A percentile compares a stretch with the other conserved stretches of the same genome.
These are phyloP conservation scores for Hawksworthiomyces lignivorus DNA, from an alignment of 2,329 filamentous ascomycete species.

Conservation along the genomic window DNA sequence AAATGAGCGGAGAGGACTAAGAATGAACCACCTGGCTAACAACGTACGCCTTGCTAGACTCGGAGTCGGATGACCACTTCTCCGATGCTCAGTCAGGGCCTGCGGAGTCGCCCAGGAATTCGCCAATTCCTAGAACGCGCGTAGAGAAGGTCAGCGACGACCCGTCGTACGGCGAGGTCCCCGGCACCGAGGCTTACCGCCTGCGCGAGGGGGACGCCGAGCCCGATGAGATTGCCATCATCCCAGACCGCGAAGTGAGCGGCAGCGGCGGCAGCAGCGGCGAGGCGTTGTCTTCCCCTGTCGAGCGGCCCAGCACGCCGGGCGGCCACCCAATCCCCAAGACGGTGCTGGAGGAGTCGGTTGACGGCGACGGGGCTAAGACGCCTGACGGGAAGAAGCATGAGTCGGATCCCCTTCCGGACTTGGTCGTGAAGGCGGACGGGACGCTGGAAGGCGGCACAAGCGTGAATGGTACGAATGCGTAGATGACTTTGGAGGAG, in stretches of 20 bases:
- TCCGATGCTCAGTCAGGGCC: conserved; percentile 54
- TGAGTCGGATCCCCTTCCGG: conserved; percentile 45
- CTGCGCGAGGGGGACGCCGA: conserved; percentile 49
- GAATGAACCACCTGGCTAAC: no score
- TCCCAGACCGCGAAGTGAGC: no score
- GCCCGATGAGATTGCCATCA: conserved; percentile 52
- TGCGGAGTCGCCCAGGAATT: conserved; percentile 33
- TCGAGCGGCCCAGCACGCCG: conserved; percentile 20
- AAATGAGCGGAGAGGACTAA: not conserved
- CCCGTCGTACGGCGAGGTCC: conserved; percentile 53
- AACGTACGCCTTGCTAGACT: conserved; percentile 29
- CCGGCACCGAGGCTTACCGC: conserved; percentile 50
- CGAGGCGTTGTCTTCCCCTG: not conserved
- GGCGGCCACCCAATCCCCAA: conserved; percentile 37
- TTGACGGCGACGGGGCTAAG: conserved; percentile 35
- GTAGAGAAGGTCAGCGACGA: conserved; percentile 53
- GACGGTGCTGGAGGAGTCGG: conserved; percentile 46
- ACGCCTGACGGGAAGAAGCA: conserved; percentile 38
- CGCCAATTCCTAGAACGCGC: conserved; percentile 50
- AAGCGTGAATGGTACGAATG: conserved; percentile 28
- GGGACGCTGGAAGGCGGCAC: conserved; percentile 29
- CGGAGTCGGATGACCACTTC: conserved; percentile 63
- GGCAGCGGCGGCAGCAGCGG: conserved; percentile 14
- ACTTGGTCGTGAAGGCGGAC: conserved; percentile 40
- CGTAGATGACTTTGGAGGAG: conserved; percentile 18